Base-by-base conservation (phyloP, 148 eudicot genomes). In the Fagopyrum tataricum region DNA sequence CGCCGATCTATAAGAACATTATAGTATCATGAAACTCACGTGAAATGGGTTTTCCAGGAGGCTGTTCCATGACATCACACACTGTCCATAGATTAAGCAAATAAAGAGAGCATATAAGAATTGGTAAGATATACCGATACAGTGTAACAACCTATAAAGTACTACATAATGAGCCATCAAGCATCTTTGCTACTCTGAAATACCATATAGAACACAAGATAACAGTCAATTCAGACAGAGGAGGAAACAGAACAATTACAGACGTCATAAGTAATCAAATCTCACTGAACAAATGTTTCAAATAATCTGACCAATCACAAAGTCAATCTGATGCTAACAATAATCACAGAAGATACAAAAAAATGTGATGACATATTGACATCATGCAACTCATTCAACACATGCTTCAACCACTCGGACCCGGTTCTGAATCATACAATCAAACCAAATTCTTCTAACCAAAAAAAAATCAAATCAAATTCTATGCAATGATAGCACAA, bases 51-150 rank as follows among this genome's bases (percentile, higher is more conserved):
- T 41, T 68, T 40, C 26, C 72, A 41, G 72, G 26, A 20, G 49
- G 49, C 23, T 68, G 72, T 41, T 68, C 72, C 72, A 68, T 68
- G 49, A 40, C 72, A 68, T 68, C 72, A 40, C 72, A 61, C 72
- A 68, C 72, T 68, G 26, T 47, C 72, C 49, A 44, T 37, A 41
- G 6, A 39, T 37, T 39, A 67, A 39, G 21, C 7, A 26, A 68
- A 40, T 26, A 59, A 12, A 7, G 67, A 61, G 1, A 61, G 40
- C 67, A 10, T 61, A 24, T 61, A 41, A 61, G 67, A 61, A 24
- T 61, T 4, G 13, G 1, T 26, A 26, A 15, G 20, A 59, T 59
- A 53, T 59, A 31, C 37, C 37, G 37, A 31, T 31, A 31, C 37
- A 59, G 66, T 59, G 39, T 23, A 59, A 39, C 66, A 46, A 46